Conservation (phyloP, 192 early-diverging fungal species). For the Helicostylum pulchrum region DNA sequence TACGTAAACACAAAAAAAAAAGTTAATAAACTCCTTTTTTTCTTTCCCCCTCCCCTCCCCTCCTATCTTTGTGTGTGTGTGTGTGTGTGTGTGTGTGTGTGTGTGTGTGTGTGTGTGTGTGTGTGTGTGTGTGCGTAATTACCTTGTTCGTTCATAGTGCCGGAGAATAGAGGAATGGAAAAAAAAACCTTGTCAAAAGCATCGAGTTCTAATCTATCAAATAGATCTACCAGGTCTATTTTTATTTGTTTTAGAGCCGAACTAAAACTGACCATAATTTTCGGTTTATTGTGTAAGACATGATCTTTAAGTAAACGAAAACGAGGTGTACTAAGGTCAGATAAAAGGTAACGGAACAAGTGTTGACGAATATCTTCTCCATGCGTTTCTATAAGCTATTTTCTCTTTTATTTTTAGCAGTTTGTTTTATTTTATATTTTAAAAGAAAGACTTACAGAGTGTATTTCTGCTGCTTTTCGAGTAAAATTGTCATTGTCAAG, state of each 20-base stretch:
- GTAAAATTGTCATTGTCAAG: constrained; percentile 52
- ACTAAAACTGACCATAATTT: constrained; percentile 2
- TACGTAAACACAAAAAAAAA: constrained; percentile 2
- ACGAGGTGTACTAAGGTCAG: constrained; percentile 7
- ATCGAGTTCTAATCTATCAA: constrained; percentile 11
- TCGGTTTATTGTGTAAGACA: background rate
- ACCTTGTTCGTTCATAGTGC: no score
- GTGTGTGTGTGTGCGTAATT: no score
- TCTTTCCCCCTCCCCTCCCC: no score
- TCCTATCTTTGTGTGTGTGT: no score
- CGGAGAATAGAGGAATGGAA: constrained; percentile 10
- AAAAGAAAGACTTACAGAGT: constrained; percentile 38
- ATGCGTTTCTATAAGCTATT: constrained; percentile 47
- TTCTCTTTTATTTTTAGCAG: background rate
- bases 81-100: no score
- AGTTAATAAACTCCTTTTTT: background rate
- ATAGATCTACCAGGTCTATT: background rate
- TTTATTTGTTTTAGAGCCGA: constrained; percentile 6
- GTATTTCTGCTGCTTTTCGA: constrained; percentile 48
- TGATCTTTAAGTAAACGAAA: constrained; percentile 23
- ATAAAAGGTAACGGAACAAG: constrained; percentile 39
- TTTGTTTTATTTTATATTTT: background rate
- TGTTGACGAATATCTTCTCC: constrained; percentile 49
- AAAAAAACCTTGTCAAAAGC: constrained; percentile 12
- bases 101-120: no score